Evolutionary conservation across 257 asterid genomes (phyloP).

Genomic region (Fraxinus americana): DNA sequence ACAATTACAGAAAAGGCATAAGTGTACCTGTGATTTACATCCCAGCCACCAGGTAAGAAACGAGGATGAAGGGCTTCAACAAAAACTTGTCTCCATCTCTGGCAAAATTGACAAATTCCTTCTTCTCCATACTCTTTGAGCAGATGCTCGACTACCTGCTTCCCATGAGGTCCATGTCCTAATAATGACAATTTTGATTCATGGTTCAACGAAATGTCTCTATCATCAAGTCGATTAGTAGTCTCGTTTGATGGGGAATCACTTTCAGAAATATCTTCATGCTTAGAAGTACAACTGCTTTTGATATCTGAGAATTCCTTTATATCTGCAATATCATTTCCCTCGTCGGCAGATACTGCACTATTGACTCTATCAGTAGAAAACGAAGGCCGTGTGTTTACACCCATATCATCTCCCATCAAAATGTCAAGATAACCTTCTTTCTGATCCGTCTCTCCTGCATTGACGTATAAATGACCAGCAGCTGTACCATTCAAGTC

Average conservation of each 20-base stretch:
- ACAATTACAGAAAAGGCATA: background rate
- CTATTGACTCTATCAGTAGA: constrained; percentile 22
- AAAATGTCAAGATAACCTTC: constrained; percentile 34
- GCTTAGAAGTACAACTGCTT: constrained; percentile 17
- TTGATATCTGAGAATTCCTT: constrained; percentile 11
- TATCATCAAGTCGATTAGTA: constrained; percentile 18
- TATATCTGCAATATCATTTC: constrained; percentile 24
- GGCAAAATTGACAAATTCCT: constrained; percentile 85
- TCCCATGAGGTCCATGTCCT: constrained; percentile 99
- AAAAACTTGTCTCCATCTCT: constrained; percentile 89
- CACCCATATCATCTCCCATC: constrained; percentile 23
- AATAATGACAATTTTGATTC: constrained; percentile 63
- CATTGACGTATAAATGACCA: constrained; percentile 22
- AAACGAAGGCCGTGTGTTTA: constrained; percentile 21
- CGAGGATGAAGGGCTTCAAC: constrained; percentile 86
- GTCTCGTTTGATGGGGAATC: constrained; percentile 29
- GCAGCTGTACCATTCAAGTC: constrained; percentile 21
- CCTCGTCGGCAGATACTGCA: constrained; percentile 18
- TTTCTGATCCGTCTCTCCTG: constrained; percentile 34
- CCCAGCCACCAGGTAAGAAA: constrained; percentile 98
- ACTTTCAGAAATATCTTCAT: constrained; percentile 32
- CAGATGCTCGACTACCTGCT: constrained; percentile 66
- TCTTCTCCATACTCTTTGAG: constrained; percentile 75
- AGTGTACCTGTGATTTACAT: constrained; percentile 85
- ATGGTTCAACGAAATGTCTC: constrained; percentile 40